Evolutionary conservation across 306 rosid species (phyloP).

Genomic region (Spatholobus suberectus): DNA sequence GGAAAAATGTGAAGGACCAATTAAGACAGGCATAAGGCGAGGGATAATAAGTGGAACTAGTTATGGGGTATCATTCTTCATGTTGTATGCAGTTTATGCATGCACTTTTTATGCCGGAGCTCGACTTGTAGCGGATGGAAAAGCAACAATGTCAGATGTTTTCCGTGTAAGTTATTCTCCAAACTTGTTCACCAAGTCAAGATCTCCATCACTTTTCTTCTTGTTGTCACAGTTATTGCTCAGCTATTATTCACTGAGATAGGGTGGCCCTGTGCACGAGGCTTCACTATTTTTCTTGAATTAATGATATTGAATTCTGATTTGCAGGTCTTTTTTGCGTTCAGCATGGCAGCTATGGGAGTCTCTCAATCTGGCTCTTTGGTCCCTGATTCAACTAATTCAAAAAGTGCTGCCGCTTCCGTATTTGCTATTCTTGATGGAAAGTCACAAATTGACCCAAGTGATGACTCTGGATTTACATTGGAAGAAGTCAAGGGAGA

Average conservation of each 20-base stretch:
- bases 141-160: constrained; percentile 59
- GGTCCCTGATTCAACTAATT: constrained; percentile 59
- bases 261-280: not conserved
- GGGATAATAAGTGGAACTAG: constrained; percentile 63
- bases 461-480: constrained; percentile 58
- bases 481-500: constrained; percentile 66
- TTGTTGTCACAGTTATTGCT: not conserved
- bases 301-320: not conserved
- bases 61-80: constrained; percentile 63
- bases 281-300: not conserved
- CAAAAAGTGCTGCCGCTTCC: constrained; percentile 69
- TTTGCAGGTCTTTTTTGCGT: constrained; percentile 71
- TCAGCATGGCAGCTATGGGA: constrained; percentile 64
- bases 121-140: constrained; percentile 53
- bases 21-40: constrained; percentile 53
- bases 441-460: constrained; percentile 64
- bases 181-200: constrained; percentile 1
- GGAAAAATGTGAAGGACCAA: constrained; percentile 67
- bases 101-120: constrained; percentile 67
- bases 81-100: constrained; percentile 58
- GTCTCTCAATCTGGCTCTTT: constrained; percentile 63
- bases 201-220: constrained; percentile 6
- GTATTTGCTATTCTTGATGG: constrained; percentile 72
- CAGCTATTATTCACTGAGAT: not conserved
- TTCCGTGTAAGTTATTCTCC: constrained; percentile 53